Conservation (phyloP, 208 protist species). For the Trypanosoma melophagium region DNA sequence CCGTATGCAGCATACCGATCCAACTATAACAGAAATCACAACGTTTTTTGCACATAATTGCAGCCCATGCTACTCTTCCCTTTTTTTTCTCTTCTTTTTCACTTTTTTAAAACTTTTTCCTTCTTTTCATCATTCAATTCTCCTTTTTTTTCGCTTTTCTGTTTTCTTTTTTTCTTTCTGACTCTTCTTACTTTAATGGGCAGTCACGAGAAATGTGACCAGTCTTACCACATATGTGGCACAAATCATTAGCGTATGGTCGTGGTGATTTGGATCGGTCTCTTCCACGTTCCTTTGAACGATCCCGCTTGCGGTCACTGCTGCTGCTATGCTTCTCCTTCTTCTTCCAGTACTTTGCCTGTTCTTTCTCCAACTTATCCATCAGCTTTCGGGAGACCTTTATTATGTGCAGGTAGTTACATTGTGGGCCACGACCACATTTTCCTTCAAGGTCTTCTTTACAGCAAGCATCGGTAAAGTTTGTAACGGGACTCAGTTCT, state of each 20-base stretch:
- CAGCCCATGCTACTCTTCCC: not conserved
- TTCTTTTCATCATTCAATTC: not conserved
- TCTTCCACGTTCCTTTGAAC: conserved; percentile 35
- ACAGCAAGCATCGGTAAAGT: conserved; percentile 97
- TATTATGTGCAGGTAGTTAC: conserved; percentile 98
- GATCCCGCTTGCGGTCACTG: conserved; percentile 48
- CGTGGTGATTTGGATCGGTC: conserved; percentile 25
- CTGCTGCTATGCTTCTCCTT: conserved; percentile 46
- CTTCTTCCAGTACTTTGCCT: conserved; percentile 77
- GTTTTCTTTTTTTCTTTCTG: conserved; percentile 11
- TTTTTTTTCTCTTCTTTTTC: conserved; percentile 17
- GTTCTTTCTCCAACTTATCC: conserved; percentile 85
- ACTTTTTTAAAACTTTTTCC: not conserved
- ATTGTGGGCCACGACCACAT: conserved; percentile 94
- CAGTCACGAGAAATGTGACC: conserved; percentile 66
- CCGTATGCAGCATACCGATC: not conserved
- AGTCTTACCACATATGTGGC: conserved; percentile 65
- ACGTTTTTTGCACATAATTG: not conserved
- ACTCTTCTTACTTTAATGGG: conserved; percentile 47
- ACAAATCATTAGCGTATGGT: conserved; percentile 36
- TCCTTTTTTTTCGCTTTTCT: not conserved
- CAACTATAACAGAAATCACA: not conserved
- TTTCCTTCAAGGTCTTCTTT: conserved; percentile 93
- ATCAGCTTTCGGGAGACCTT: conserved; percentile 83
- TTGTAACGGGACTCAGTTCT: conserved; percentile 97